Evolutionary conservation across 805 yeast species (phyloP).

Genomic region (Wickerhamiella vanderwaltii): DNA sequence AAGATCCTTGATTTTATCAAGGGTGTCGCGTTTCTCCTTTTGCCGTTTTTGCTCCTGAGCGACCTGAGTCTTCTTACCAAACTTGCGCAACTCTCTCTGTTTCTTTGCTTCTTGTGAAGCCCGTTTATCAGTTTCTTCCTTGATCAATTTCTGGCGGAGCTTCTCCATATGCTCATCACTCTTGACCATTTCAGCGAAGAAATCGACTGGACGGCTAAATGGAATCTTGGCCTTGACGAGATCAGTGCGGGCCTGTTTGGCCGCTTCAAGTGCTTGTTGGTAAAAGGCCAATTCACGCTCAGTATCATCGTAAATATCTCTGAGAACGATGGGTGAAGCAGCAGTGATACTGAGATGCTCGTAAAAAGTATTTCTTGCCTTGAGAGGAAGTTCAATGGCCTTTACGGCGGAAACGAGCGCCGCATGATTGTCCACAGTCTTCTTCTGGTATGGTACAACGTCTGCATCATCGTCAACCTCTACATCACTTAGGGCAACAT

Average conservation of each 20-base stretch:
- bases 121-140: constrained; percentile 59
- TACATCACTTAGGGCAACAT: constrained; percentile 78
- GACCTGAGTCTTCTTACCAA: constrained; percentile 92
- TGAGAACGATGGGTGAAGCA: constrained; percentile 44
- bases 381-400: constrained; percentile 32
- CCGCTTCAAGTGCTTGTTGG: constrained; percentile 85
- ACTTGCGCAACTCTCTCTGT: constrained; percentile 90
- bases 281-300: constrained; percentile 92
- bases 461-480: constrained; percentile 92
- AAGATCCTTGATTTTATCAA: constrained; percentile 81
- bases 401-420: constrained; percentile 37
- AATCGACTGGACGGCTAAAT: constrained; percentile 86
- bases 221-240: constrained; percentile 59
- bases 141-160: constrained; percentile 65
- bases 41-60: constrained; percentile 89
- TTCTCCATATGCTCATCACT: constrained; percentile 97
- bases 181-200: constrained; percentile 97
- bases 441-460: constrained; percentile 79
- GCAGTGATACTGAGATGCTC: constrained; percentile 74
- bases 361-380: constrained; percentile 55
- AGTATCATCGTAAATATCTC: constrained; percentile 88
- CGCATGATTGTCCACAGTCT: constrained; percentile 76
- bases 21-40: constrained; percentile 78
- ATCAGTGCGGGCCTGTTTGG: constrained; percentile 56
- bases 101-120: constrained; percentile 88